Conservation (phyloP, 1,139 yeast species). For the Saccharomycopsis crataegensis region DNA sequence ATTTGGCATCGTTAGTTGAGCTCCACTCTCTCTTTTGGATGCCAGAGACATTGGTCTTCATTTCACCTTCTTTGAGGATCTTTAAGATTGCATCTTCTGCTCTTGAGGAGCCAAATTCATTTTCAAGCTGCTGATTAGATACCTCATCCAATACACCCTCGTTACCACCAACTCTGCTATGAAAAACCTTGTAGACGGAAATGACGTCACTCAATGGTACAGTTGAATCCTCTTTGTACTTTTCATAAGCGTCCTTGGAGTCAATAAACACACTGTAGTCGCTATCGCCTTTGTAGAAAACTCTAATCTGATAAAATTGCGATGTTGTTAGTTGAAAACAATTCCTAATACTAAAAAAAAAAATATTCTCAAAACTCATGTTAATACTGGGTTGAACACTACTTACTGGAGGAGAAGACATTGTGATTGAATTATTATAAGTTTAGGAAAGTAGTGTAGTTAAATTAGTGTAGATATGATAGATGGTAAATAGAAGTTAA, state of each 20-base stretch:
- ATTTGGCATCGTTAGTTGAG: slow-evolving; percentile 15
- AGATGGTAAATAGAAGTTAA: too few relatives aligned
- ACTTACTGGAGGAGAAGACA: slow-evolving; percentile 4
- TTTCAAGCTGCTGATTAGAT: slow-evolving; percentile 52
- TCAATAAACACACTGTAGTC: slow-evolving; percentile 66
- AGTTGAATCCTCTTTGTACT: slow-evolving; percentile 46
- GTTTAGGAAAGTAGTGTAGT: too few relatives aligned
- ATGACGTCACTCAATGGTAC: slow-evolving; percentile 60
- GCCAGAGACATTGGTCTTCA: slow-evolving; percentile 1
- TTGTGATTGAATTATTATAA: too few relatives aligned
- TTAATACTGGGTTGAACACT: neutral
- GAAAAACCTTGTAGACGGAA: slow-evolving; percentile 56
- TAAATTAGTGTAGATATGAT: too few relatives aligned
- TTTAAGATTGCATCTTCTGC: slow-evolving; percentile 17
- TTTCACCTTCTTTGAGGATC: slow-evolving; percentile 15
- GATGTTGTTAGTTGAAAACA: neutral
- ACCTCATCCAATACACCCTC: slow-evolving; percentile 72
- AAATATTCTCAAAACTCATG: too few relatives aligned
- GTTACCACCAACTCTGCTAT: slow-evolving; percentile 55
- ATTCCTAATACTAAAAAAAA: too few relatives aligned
- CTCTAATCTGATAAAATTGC: slow-evolving; percentile 27
- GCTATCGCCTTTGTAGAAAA: slow-evolving; percentile 55
- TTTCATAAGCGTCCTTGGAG: slow-evolving; percentile 40
- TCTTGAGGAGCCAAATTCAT: slow-evolving; percentile 48
- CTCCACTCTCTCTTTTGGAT: slow-evolving; percentile 6